Evolutionary conservation across 805 yeast genomes (phyloP), one percentile per base, ranked within the genome.

Genomic region (Lipomyces oligophaga): DNA sequence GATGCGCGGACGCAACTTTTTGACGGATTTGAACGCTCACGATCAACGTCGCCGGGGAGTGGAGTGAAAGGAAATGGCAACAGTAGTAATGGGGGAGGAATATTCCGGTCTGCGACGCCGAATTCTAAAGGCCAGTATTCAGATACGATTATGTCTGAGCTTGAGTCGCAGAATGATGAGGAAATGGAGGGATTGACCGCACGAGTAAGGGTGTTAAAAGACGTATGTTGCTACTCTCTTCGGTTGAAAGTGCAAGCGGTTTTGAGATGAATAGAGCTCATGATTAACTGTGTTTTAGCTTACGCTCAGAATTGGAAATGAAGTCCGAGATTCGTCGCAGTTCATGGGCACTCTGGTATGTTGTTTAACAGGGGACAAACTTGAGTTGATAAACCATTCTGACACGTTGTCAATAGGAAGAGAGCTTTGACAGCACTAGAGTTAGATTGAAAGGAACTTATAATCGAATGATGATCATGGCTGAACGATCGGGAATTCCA

Each of bases 121-220:
- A 58, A 60, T 40, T 34, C 54, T 27, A 46, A 47, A 18, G 61
- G 61, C 30, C 57, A 61, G 46, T 75, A 70, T 60, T 68, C 75
- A 11, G 83, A 79, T 35, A 66, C 78, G 22, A 70, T 74, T 45
- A 58, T 80, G 56, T 74, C 82, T 18, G 79, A 77, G 49, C 61
- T 83, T 39, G 89, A 83, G 61, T 71, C 82, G 2, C 89, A 83
- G 60, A 75, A 75, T 50, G 84, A 79, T 28, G 82, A 78, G 46
- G 78, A 80, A 42, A 62, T 78, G 54, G 70, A 72, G 19, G 66
- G 72, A 1, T 75, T 83, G 74, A 69, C 75, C 27, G 71, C 74
- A 32, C 79, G 77, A 54, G 72, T 83, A 18, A 65, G 69, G 39
- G 69, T 77, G 24, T 65, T 83, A 44, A 82, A 81, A 60, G 74